Evolutionary conservation across 208 protist genomes (phyloP).

Genomic region (Leishmania turanica): DNA sequence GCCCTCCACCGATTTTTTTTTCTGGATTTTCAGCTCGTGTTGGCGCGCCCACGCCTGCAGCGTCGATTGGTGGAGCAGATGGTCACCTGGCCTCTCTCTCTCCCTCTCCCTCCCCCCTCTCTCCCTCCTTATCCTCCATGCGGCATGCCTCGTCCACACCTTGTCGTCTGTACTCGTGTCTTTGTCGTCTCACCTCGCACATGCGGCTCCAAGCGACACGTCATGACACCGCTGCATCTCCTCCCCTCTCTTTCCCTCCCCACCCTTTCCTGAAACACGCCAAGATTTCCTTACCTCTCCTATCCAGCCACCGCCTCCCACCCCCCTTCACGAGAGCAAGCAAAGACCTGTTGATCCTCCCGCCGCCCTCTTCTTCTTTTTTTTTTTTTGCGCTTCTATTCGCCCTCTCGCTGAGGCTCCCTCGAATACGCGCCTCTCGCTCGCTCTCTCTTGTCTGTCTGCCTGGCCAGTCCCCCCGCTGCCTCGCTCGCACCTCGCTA

Average conservation of each 20-base stretch:
- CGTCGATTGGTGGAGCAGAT: not conserved
- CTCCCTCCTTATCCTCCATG: not conserved
- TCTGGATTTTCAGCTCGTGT: not conserved
- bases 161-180: not conserved
- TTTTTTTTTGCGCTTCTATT: conserved; percentile 2
- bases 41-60: not conserved
- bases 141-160: not conserved
- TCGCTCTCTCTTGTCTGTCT: not conserved
- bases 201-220: not conserved
- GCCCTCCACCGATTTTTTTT: no score
- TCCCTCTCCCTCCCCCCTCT: not conserved
- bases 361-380: not conserved
- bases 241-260: not conserved
- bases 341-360: not conserved
- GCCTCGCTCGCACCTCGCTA: not conserved
- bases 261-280: not conserved
- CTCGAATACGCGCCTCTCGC: not conserved
- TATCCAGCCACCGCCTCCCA: not conserved
- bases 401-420: not conserved
- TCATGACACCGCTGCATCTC: not conserved
- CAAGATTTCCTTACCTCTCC: not conserved
- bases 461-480: not conserved
- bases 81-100: not conserved
- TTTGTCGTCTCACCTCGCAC: not conserved
- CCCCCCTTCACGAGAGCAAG: not conserved